Evolutionary conservation across 176 grass and related monocot genomes (phyloP), one percentile per base, ranked within the genome.

Genomic region (Oryza glumipatula): DNA sequence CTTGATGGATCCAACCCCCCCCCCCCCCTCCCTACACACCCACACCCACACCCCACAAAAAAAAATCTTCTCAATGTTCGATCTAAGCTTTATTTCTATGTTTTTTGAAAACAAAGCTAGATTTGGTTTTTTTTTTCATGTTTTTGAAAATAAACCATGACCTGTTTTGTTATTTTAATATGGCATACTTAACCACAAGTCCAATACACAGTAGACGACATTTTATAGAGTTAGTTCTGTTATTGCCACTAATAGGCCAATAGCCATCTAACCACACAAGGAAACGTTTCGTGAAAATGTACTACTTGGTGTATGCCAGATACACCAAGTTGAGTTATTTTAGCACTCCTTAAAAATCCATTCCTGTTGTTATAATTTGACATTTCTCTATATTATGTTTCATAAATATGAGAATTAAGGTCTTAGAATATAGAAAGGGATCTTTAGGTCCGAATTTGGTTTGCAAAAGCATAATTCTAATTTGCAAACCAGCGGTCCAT

Each of bases 31-130:
- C 38, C 28, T 2, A 30, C 28, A 30, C 28, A 7, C 35, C 35
- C 35, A 30, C 35, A 5, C 35, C 35, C 35, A 36, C 35, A 35
- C 35, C 4, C 4, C 35, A 39, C 6, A 39, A 11, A 45, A 39
- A 73, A 66, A 78, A 0, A 43, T 35, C 5, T 36, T 45, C n/a
- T 21, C 44, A 68, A 67, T 85, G 58, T 52, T 81, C 45, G 30
- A 26, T 76, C 22, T 81, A 30, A 65, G 76, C 30, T 84, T 89
- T 14, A 13, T 88, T 77, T 88, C 16, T 88, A 67, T 23, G 12
- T 66, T 75, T 47, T 43, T 21, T 38, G 73, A 32, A 44, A 74
- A 75, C 41, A 66, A 79, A 22, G 17, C 10, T 66, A 65, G 33
- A 82, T 11, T 51, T 65, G 17, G 33, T 35, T 66, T 66, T 64